phyloP scores from a whole-genome alignment of 805 yeast genomes.

The Myxozyma mucilagina region DNA sequence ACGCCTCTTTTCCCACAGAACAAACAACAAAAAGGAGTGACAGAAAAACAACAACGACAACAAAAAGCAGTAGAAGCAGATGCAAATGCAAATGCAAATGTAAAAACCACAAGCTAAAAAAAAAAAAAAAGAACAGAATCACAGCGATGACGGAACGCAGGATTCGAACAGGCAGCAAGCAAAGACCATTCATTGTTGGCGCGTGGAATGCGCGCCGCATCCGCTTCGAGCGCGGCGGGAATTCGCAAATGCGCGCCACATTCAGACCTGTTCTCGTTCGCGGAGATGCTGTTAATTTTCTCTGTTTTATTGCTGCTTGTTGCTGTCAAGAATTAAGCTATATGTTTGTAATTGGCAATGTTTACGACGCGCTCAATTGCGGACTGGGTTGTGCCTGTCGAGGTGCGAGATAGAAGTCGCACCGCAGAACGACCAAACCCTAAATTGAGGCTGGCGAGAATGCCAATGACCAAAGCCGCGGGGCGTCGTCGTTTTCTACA shows the following conservation, averaged over 20 bases:
- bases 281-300: too few species aligned
- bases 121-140: background rate
- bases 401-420: too few species aligned
- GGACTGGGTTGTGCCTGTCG: too few species aligned
- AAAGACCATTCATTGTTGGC: background rate
- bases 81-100: too few species aligned
- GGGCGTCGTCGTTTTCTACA: too few species aligned
- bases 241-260: background rate
- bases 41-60: background rate
- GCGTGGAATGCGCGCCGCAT: background rate
- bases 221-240: constrained; percentile 1
- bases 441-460: too few species aligned
- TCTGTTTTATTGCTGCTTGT: background rate
- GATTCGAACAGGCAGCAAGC: background rate
- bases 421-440: too few species aligned
- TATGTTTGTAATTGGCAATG: background rate
- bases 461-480: too few species aligned
- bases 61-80: background rate
- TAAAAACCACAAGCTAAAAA: too few species aligned
- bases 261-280: background rate
- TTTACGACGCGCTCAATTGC: too few species aligned
- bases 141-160: background rate
- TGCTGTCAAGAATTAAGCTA: background rate
- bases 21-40: background rate
- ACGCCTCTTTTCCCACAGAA: background rate